phyloP scores from a whole-genome alignment of 2,329 filamentous ascomycete species.

The Neofusicoccum kwambonambiense region DNA sequence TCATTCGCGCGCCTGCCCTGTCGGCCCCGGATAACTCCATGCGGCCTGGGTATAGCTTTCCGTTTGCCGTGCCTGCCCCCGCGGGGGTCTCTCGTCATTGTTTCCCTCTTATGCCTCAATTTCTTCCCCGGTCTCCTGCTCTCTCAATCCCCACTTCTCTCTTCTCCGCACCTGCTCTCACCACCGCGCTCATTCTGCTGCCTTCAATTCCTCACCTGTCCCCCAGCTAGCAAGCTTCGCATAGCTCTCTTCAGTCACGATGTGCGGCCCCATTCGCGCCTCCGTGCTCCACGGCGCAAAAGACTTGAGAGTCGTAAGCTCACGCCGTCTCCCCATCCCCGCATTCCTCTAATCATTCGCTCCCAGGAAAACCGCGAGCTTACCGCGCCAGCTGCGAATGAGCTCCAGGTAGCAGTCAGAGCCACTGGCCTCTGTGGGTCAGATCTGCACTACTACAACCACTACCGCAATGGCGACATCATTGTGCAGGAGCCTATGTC shows the following conservation, averaged over 20 bases:
- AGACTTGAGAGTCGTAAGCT: slow-evolving; percentile 57
- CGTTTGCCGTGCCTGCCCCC: slow-evolving; percentile 1
- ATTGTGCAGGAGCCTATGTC: slow-evolving; percentile 79
- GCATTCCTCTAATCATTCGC: slow-evolving; percentile 20
- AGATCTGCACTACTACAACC: slow-evolving; percentile 80
- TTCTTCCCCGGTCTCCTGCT: background rate
- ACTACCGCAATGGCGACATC: slow-evolving; percentile 85
- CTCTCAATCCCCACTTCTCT: background rate
- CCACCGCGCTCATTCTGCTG: background rate
- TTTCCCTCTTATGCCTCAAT: background rate
- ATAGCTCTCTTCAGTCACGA: slow-evolving; percentile 2
- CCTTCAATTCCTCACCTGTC: background rate
- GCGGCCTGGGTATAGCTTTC: slow-evolving; percentile 17
- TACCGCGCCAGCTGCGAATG: slow-evolving; percentile 47
- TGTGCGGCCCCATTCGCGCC: slow-evolving; percentile 30
- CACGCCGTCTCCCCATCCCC: background rate
- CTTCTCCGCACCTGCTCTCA: background rate
- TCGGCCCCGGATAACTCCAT: background rate
- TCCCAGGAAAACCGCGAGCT: slow-evolving; percentile 55
- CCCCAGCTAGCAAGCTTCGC: background rate
- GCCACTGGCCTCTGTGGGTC: slow-evolving; percentile 70
- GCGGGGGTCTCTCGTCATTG: background rate
- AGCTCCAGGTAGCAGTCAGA: slow-evolving; percentile 64
- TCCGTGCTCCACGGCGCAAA: slow-evolving; percentile 62
- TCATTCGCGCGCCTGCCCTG: background rate